Evolutionary conservation across 108 stramenopile genomes (phyloP), one percentile per base, ranked within the genome.

Genomic region (Skeletonema tropicum): DNA sequence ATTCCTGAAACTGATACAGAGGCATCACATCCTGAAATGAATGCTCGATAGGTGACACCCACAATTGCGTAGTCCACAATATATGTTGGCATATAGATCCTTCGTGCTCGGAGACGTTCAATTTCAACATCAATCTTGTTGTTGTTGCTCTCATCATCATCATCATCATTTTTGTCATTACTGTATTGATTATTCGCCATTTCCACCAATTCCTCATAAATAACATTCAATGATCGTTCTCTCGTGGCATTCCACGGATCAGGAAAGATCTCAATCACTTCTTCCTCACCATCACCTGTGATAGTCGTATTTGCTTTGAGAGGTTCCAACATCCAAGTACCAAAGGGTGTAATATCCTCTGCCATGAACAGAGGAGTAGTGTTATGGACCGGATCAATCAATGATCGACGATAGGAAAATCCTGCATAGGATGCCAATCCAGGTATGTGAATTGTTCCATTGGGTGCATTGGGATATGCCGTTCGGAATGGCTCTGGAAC

Each of bases 171-270:
- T n/a, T n/a, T n/a, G n/a, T n/a, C n/a, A n/a, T n/a, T n/a, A 38
- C 25, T 13, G 19, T 57, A 60, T 23, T 46, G 41, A 14, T 59
- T 75, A 41, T 89, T 73, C 6, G 71, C 87, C 70, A 92, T 76
- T 13, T 48, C 80, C 62, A 79, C 69, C 45, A 94, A 73, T 55
- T 94, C 90, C 45, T 92, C 82, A 23, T 77, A 62, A 15, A 94
- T 66, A 10, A 89, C 66, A 3, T 85, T 48, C 46, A 89, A 85
- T 6, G 91, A 88, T 13, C 87, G 49, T 57, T 83, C 85, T 69
- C 87, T 64, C 1, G 93, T 91, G 6, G 89, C 84, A 83, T 92
- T 94, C 90, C 90, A 94, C 15, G 90, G 88, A 92, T 94, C 93
- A 7, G 91, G 91, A 61, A 83, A 81, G 11, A 94, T 84, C 15